Base-by-base conservation (phyloP, 345 rosid genomes). In the Trapa bicornis region DNA sequence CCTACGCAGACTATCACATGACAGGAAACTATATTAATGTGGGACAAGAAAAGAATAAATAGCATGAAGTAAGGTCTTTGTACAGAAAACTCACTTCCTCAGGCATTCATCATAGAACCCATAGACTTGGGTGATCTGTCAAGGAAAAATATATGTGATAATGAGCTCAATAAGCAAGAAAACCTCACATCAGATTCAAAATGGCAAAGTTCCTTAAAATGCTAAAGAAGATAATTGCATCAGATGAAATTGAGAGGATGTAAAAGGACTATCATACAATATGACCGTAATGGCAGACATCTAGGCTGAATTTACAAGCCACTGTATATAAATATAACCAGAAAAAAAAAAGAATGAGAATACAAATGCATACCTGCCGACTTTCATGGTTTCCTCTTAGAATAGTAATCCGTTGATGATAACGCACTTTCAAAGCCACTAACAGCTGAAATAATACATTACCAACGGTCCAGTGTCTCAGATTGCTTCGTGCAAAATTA, bases 51-150 rank as follows among this genome's bases (percentile, higher is more conserved):
- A 57, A 57, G 36, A 57, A 57, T 22, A 57, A 22, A 0, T n/a
- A 57, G 61, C 61, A 57, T 37, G 32, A 41, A 64, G 5, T 12
- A 35, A 10, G 50, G 37, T 64, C 66, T 58, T 65, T 35, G 72
- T 29, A 56, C 6, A 74, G 76, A 77, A 68, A 76, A 91, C 99
- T 91, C 79, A 94, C 99, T 94, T 94, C 68, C 99, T 83, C 68
- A 94, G 85, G 68, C 99, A 94, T 78, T 94, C 99, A 61, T 94
- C 99, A 71, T 94, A 94, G 79, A 94, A 94, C 67, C 99, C 99
- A 79, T 94, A 94, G 74, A 94, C 99, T 77, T 94, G 99, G 75
- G 99, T 94, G 65, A 94, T 94, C 99, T 94, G 96, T 72, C 75
- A 83, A 63, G 72, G 56, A 48, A 42, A 1, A 32, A 52, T 61